A percentile compares a stretch with the other conserved stretches of the same genome.
These are phyloP conservation scores for Calonectria multiphialidica DNA, from an alignment of 2,329 filamentous ascomycete species.

Conservation along the genomic window DNA sequence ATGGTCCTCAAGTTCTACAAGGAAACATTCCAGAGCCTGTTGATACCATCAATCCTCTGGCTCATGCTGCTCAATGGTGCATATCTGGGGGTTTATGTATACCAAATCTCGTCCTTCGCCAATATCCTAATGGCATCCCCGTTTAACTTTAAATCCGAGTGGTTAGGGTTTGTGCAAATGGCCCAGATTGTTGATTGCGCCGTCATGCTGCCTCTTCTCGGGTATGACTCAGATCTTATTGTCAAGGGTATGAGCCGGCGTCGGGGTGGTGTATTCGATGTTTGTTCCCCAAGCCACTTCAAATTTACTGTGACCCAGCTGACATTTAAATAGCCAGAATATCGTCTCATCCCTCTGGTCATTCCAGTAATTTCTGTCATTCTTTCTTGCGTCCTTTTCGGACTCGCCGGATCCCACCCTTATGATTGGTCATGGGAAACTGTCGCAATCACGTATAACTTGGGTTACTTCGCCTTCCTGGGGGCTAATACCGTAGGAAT, in stretches of 20 bases:
- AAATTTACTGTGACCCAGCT: not conserved
- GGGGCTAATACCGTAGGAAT: constrained; percentile 43
- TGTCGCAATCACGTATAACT: constrained; percentile 31
- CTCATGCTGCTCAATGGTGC: constrained; percentile 40
- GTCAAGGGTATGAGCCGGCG: constrained; percentile 2
- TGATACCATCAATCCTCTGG: constrained; percentile 37
- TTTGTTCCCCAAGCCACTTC: not conserved
- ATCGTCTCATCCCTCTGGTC: constrained; percentile 6
- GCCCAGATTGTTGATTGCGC: constrained; percentile 35
- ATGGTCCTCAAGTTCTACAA: constrained; percentile 29
- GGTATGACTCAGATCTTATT: constrained; percentile 35
- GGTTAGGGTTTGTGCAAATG: constrained; percentile 34
- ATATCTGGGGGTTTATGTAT: constrained; percentile 41
- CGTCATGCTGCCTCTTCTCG: constrained; percentile 32
- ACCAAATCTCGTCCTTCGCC: constrained; percentile 36
- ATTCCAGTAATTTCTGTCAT: not conserved
- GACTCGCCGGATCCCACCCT: not conserved
- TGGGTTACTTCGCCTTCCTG: constrained; percentile 41
- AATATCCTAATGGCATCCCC: constrained; percentile 35
- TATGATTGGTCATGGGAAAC: constrained; percentile 33
- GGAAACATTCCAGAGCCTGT: constrained; percentile 27
- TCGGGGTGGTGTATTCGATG: not conserved
- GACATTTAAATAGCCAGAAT: constrained; percentile 11
- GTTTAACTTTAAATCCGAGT: constrained; percentile 26
- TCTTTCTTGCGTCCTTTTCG: constrained; percentile 16